Conservation (phyloP, 306 rosid genomes). For the Vigna angularis region DNA sequence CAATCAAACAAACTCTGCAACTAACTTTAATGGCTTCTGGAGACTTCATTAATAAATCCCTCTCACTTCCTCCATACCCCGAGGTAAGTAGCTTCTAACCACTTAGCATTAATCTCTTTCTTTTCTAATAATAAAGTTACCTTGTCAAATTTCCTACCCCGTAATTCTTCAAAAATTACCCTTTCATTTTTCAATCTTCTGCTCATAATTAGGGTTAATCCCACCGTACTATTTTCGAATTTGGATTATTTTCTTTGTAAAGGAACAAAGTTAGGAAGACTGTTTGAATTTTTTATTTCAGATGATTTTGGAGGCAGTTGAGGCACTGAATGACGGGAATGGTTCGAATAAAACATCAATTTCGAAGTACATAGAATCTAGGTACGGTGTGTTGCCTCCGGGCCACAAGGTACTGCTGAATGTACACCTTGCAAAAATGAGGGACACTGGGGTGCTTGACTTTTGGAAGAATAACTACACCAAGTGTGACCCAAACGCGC, state of each 20-base stretch:
- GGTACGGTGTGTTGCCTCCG: conserved; percentile 69
- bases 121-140: background rate
- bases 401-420: conserved; percentile 68
- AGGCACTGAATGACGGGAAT: conserved; percentile 55
- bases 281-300: conserved; percentile 36
- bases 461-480: conserved; percentile 81
- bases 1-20: conserved; percentile 35
- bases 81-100: conserved; percentile 66
- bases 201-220: background rate
- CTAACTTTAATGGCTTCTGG: conserved; percentile 66
- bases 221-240: background rate
- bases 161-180: background rate
- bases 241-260: background rate
- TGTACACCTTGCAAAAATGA: conserved; percentile 72
- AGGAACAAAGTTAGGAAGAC: background rate
- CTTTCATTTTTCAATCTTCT: background rate
- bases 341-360: conserved; percentile 83
- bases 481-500: conserved; percentile 65
- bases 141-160: background rate
- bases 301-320: conserved; percentile 80
- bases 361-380: conserved; percentile 80
- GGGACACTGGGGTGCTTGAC: conserved; percentile 62
- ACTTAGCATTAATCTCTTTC: background rate
- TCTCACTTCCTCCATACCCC: conserved; percentile 74
- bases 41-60: conserved; percentile 58